Evolutionary conservation across 2,329 filamentous ascomycete species (phyloP).

Genomic region (Hirsutella minnesotensis): DNA sequence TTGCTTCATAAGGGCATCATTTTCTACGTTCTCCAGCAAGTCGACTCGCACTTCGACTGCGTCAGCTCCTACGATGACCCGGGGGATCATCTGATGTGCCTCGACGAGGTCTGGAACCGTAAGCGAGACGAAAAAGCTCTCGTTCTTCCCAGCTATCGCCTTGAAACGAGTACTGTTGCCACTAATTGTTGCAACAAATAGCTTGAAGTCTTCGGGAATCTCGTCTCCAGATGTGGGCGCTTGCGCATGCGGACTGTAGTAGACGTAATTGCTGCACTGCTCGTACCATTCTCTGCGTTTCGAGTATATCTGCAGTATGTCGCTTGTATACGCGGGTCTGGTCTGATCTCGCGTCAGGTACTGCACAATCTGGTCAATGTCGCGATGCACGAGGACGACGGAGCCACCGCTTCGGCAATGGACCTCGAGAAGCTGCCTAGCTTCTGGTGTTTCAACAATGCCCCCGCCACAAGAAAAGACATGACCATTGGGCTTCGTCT

Average conservation of each 20-base stretch:
- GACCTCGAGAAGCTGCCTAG: conserved; percentile 60
- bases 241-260: conserved; percentile 62
- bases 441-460: conserved; percentile 75
- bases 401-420: conserved; percentile 69
- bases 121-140: conserved; percentile 87
- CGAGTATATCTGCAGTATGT: conserved; percentile 84
- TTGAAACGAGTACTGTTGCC: conserved; percentile 33
- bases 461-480: conserved; percentile 92
- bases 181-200: conserved; percentile 27
- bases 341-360: conserved; percentile 84
- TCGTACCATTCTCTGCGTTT: conserved; percentile 83
- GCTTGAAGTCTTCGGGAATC: conserved; percentile 22
- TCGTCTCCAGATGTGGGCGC: conserved; percentile 10
- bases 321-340: conserved; percentile 81
- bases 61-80: conserved; percentile 74
- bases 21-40: conserved; percentile 62
- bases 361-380: conserved; percentile 78
- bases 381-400: conserved; percentile 77
- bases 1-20: conserved; percentile 73
- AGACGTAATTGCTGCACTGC: conserved; percentile 88
- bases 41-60: conserved; percentile 93
- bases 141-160: conserved; percentile 38
- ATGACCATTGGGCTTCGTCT: conserved; percentile 61
- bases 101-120: conserved; percentile 65
- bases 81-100: conserved; percentile 52